Evolutionary conservation across 2,329 filamentous ascomycete genomes (phyloP).

Genomic region (Alternaria incomplexa): DNA sequence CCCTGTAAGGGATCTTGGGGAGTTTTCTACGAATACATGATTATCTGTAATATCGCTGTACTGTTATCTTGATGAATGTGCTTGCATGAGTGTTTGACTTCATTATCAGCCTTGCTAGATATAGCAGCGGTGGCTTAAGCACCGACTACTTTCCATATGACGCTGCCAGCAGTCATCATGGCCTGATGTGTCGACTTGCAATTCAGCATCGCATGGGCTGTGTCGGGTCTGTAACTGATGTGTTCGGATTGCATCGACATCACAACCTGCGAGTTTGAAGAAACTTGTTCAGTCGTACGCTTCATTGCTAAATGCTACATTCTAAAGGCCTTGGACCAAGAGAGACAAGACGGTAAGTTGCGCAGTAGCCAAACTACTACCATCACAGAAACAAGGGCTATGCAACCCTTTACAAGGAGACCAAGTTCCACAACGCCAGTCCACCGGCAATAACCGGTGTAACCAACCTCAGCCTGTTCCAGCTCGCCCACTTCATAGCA

Average conservation of each 20-base stretch:
- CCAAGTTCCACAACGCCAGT: slow-evolving; percentile 42
- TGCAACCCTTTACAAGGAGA: slow-evolving; percentile 16
- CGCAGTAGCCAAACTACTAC: neutral
- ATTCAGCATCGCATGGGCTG: neutral
- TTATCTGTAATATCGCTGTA: neutral
- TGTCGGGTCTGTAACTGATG: neutral
- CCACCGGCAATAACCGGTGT: slow-evolving; percentile 43
- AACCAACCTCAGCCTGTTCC: slow-evolving; percentile 46
- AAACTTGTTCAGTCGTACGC: too few species aligned
- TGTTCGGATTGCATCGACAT: neutral
- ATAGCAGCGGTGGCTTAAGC: neutral
- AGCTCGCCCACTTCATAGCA: slow-evolving; percentile 45
- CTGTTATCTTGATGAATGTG: neutral
- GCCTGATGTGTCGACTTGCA: neutral
- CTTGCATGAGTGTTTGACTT: neutral
- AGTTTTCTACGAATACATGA: neutral
- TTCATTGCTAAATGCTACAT: neutral
- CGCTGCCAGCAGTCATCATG: neutral
- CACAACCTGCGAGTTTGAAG: neutral
- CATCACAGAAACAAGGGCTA: neutral
- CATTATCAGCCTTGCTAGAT: neutral
- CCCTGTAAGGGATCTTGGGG: neutral
- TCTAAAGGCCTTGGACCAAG: neutral
- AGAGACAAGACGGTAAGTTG: neutral
- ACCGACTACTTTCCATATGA: neutral